Percentiles rank a stretch among this genome's conserved stretches.
Conservation (phyloP, 768 basidiomycete species). For the Suillus brevipes region DNA sequence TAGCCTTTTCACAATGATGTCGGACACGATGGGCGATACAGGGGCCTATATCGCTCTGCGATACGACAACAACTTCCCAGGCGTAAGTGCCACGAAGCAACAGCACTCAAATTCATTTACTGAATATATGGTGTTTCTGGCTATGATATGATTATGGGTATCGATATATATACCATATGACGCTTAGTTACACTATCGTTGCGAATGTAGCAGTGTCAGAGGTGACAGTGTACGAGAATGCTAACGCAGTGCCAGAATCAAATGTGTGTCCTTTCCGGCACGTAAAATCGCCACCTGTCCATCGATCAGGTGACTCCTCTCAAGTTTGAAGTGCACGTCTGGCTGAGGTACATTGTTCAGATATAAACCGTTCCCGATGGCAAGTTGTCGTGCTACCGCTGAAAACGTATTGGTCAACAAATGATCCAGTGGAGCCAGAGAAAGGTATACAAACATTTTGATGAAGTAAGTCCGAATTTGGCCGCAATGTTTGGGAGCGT, state of each 20-base stretch:
- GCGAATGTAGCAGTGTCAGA: not conserved
- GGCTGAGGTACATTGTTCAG: slow-evolving; percentile 62
- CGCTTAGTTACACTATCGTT: not conserved
- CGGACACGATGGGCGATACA: too few species aligned
- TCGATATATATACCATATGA: not conserved
- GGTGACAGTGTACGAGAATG: not conserved
- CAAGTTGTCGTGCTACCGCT: slow-evolving; percentile 68
- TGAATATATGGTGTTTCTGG: not conserved
- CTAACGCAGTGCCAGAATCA: slow-evolving; percentile 48
- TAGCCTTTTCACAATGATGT: too few species aligned
- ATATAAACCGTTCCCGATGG: slow-evolving; percentile 68
- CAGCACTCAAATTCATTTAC: not conserved
- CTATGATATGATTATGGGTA: not conserved
- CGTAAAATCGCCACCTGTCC: slow-evolving; percentile 62
- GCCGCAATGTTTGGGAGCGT: slow-evolving; percentile 64
- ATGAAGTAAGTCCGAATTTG: slow-evolving; percentile 55
- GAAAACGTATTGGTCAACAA: slow-evolving; percentile 12
- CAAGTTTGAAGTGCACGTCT: slow-evolving; percentile 47
- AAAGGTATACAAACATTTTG: slow-evolving; percentile 53
- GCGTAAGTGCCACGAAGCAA: too few species aligned
- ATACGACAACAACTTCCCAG: not conserved
- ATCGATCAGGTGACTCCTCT: slow-evolving; percentile 54
- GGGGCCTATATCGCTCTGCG: not conserved
- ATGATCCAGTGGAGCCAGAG: not conserved
- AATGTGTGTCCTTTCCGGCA: slow-evolving; percentile 71